phyloP scores from a whole-genome alignment of 176 grass and related monocot species.

The Olyra latifolia region DNA sequence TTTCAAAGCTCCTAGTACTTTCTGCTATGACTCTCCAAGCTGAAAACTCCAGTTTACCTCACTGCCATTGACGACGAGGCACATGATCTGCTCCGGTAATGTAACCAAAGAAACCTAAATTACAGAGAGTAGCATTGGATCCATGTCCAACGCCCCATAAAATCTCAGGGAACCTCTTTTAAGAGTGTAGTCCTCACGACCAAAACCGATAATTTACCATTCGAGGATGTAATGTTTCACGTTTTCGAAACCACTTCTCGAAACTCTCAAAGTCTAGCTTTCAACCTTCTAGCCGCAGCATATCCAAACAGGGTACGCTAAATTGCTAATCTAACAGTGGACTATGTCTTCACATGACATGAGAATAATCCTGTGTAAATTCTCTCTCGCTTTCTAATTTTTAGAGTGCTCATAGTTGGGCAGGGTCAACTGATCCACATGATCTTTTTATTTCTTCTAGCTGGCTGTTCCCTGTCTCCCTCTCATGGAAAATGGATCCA shows the following conservation, averaged over 20 bases:
- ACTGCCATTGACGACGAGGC: neutral
- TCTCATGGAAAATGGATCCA: conserved; percentile 13
- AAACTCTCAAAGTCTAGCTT: no score
- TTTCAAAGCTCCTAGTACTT: no score
- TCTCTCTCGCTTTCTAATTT: neutral
- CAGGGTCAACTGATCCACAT: conserved; percentile 48
- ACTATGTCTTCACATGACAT: no score
- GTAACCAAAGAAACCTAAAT: conserved; percentile 27
- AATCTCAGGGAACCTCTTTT: neutral
- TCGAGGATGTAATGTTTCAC: no score
- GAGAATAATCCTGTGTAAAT: neutral
- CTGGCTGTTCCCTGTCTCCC: conserved; percentile 19
- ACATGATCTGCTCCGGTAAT: conserved; percentile 31
- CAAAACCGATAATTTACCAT: neutral
- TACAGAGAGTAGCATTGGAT: conserved; percentile 28
- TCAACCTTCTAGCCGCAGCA: no score
- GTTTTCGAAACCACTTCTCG: no score
- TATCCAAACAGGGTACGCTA: no score
- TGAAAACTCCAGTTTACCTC: neutral
- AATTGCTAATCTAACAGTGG: neutral
- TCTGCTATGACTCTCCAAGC: neutral
- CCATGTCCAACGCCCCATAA: neutral
- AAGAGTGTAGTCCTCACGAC: neutral
- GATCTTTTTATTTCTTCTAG: conserved; percentile 46
- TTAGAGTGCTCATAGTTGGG: neutral